Evolutionary conservation across 306 rosid species (phyloP).

Genomic region (Quercus bicolor): DNA sequence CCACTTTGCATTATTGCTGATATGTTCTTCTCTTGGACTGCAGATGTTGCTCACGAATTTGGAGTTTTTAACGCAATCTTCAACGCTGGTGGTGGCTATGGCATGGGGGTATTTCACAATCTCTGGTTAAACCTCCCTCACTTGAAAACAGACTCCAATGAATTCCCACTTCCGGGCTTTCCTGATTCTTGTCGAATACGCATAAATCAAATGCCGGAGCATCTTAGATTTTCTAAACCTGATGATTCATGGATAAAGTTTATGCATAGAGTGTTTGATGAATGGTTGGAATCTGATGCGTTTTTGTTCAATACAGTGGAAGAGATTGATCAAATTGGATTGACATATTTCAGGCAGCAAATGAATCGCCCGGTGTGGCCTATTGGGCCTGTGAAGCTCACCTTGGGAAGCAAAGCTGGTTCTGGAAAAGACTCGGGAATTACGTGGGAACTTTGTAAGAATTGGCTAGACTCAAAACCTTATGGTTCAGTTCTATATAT

Average conservation of each 20-base stretch:
- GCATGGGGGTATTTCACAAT: slow-evolving; percentile 66
- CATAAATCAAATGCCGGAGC: slow-evolving; percentile 41
- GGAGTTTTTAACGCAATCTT: slow-evolving; percentile 47
- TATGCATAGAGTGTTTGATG: slow-evolving; percentile 27
- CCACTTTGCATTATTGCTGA: slow-evolving; percentile 51
- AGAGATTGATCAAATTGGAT: slow-evolving; percentile 32
- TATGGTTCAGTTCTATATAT: slow-evolving; percentile 50
- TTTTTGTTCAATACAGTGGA: slow-evolving; percentile 49
- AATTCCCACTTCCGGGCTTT: slow-evolving; percentile 50
- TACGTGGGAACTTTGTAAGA: neutral
- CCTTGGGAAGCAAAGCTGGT: slow-evolving; percentile 30
- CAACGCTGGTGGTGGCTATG: slow-evolving; percentile 44
- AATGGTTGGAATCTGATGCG: slow-evolving; percentile 56
- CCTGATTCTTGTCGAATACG: slow-evolving; percentile 45
- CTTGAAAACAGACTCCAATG: slow-evolving; percentile 6
- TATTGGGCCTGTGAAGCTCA: slow-evolving; percentile 11
- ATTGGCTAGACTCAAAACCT: slow-evolving; percentile 7
- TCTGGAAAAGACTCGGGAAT: slow-evolving; percentile 38
- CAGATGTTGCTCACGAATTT: slow-evolving; percentile 42
- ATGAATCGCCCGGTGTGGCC: neutral
- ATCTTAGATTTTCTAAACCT: slow-evolving; percentile 45
- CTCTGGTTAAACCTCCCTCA: slow-evolving; percentile 75
- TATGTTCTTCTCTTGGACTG: slow-evolving; percentile 73
- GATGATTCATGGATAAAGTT: slow-evolving; percentile 49
- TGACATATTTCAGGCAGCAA: neutral